Conservation (phyloP, 2,329 filamentous ascomycete genomes). For the Trichoderma atrobrunneum region DNA sequence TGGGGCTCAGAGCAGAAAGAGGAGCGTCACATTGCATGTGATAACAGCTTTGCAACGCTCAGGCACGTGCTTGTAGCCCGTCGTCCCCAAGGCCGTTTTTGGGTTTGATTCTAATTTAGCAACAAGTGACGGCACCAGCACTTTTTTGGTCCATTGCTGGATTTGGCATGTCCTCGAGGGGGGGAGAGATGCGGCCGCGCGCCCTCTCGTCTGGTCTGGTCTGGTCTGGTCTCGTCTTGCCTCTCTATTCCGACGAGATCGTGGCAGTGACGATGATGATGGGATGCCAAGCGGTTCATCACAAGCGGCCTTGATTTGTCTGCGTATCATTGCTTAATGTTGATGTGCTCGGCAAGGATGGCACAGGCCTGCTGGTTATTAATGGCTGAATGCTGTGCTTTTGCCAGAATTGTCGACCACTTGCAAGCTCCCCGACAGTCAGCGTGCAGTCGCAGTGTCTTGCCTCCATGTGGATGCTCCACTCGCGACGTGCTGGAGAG, state of each 20-base stretch:
- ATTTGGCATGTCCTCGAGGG: neutral
- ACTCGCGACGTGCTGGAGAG: neutral
- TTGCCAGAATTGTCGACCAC: neutral
- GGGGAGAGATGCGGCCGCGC: neutral
- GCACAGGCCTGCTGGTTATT: neutral
- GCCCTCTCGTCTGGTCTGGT: neutral
- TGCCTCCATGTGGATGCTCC: slow-evolving; percentile 6
- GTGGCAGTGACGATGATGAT: neutral
- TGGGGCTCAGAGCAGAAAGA: neutral
- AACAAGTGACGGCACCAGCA: neutral
- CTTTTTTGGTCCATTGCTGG: neutral
- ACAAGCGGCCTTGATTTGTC: neutral
- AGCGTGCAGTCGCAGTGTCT: neutral
- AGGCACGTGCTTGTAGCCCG: slow-evolving; percentile 7
- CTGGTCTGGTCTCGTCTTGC: neutral
- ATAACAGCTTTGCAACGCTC: slow-evolving; percentile 1
- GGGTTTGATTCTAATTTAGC: neutral
- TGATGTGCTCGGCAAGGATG: neutral
- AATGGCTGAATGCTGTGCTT: neutral
- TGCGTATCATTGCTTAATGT: neutral
- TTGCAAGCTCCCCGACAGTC: neutral
- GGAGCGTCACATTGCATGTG: slow-evolving; percentile 16
- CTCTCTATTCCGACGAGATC: neutral
- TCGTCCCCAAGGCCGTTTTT: neutral
- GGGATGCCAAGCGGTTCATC: neutral